Conservation (phyloP, 345 rosid species). For the Firmiana major region DNA sequence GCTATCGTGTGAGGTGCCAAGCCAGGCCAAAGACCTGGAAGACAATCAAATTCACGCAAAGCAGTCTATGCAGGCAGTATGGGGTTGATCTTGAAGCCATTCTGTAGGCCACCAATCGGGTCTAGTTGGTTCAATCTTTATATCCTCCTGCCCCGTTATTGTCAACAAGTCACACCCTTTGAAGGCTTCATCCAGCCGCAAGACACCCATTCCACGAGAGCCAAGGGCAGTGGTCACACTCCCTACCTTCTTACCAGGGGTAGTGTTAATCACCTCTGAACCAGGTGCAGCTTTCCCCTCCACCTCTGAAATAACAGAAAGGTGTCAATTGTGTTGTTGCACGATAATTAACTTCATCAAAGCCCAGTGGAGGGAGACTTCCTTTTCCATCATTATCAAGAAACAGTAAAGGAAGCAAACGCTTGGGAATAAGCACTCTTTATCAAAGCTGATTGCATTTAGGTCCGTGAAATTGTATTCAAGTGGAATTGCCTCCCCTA, state of each 20-base stretch:
- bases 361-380: conserved; percentile 15
- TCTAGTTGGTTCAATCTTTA: conserved; percentile 57
- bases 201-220: conserved; percentile 66
- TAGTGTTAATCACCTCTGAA: conserved; percentile 52
- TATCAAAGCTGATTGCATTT: conserved; percentile 88
- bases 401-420: conserved; percentile 70
- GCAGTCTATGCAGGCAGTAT: conserved; percentile 35
- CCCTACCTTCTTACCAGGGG: conserved; percentile 67
- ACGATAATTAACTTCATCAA: background rate
- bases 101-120: conserved; percentile 87
- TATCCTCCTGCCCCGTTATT: conserved; percentile 46
- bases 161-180: conserved; percentile 34
- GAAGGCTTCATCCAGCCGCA: conserved; percentile 68
- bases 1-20: conserved; percentile 11
- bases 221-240: conserved; percentile 66
- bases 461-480: conserved; percentile 84
- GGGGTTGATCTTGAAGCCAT: conserved; percentile 56
- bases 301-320: conserved; percentile 37
- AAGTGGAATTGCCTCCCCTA: conserved; percentile 91
- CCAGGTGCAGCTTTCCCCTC: conserved; percentile 57
- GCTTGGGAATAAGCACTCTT: conserved; percentile 90
- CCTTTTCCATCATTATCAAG: conserved; percentile 52
- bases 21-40: background rate
- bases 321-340: background rate
- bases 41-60: background rate